Conservation (phyloP, 768 basidiomycete species). For the Phlebiopsis gigantea region DNA sequence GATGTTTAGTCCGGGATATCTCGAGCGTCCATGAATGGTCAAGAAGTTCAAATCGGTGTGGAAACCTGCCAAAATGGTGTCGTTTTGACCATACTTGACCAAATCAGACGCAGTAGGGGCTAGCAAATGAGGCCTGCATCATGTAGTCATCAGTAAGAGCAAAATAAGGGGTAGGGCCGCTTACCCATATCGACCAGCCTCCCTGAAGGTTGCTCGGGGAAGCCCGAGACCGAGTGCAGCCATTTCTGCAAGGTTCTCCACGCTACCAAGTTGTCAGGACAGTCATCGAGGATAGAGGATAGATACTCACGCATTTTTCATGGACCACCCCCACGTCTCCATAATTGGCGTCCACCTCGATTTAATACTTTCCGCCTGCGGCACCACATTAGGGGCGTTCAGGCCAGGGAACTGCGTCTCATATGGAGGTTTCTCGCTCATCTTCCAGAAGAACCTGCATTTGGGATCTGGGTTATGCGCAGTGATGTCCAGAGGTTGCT, state of each 20-base stretch:
- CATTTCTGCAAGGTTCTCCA: conserved; percentile 87
- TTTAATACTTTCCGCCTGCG: conserved; percentile 51
- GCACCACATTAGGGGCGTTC: conserved; percentile 81
- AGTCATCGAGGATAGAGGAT: background rate
- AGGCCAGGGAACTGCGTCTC: conserved; percentile 70
- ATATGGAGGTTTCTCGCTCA: conserved; percentile 71
- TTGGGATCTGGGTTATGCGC: conserved; percentile 88
- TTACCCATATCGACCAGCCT: conserved; percentile 83
- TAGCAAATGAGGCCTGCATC: conserved; percentile 70
- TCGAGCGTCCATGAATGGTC: conserved; percentile 84
- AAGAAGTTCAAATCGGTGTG: conserved; percentile 93
- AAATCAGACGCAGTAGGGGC: conserved; percentile 95
- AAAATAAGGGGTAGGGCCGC: conserved; percentile 17
- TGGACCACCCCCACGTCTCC: conserved; percentile 82
- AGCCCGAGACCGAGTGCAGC: conserved; percentile 78
- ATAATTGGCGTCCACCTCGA: conserved; percentile 66
- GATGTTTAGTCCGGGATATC: conserved; percentile 85
- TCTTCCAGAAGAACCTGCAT: conserved; percentile 90
- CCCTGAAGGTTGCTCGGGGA: conserved; percentile 59
- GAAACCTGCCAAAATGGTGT: conserved; percentile 90
- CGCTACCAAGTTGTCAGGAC: conserved; percentile 38
- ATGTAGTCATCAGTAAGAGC: background rate
- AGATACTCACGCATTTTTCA: conserved; percentile 75
- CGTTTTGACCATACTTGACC: conserved; percentile 64
- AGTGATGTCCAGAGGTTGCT: conserved; percentile 81